Percentiles rank a stretch among this genome's conserved stretches.
These are phyloP conservation scores for Hypoxylon rubiginosum DNA, from an alignment of 2,329 filamentous ascomycete species.

Conservation along the genomic window DNA sequence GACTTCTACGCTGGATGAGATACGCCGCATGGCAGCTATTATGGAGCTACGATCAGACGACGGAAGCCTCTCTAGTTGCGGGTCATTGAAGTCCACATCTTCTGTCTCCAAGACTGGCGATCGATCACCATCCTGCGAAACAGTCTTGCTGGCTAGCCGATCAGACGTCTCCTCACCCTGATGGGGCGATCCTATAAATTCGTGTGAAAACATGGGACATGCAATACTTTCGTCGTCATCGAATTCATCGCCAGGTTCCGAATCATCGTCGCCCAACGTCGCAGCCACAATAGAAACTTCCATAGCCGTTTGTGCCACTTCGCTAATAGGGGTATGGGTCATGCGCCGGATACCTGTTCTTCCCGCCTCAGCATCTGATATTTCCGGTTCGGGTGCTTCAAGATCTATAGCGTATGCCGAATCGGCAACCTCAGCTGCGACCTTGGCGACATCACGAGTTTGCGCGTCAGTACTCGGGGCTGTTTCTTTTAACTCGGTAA, in stretches of 20 bases:
- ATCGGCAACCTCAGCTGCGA: constrained; percentile 54
- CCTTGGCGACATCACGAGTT: constrained; percentile 48
- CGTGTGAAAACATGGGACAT: constrained; percentile 48
- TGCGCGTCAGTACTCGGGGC: constrained; percentile 42
- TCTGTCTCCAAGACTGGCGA: constrained; percentile 26
- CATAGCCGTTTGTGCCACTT: constrained; percentile 59
- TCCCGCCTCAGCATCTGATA: constrained; percentile 52
- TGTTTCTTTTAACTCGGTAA: constrained; percentile 34
- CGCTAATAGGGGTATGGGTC: constrained; percentile 56
- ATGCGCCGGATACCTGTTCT: constrained; percentile 52
- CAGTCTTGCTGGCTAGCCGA: constrained; percentile 13
- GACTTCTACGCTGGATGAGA: constrained; percentile 48
- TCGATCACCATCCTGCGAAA: constrained; percentile 12
- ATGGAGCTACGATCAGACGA: constrained; percentile 50
- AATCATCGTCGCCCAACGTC: constrained; percentile 51
- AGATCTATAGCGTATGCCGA: constrained; percentile 52
- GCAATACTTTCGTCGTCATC: constrained; percentile 20
- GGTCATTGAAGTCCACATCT: constrained; percentile 47
- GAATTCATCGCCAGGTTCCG: constrained; percentile 22
- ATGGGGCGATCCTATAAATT: constrained; percentile 41
- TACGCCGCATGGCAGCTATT: constrained; percentile 49
- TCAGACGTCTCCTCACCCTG: constrained; percentile 22
- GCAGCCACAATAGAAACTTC: constrained; percentile 61
- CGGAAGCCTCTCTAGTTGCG: constrained; percentile 50
- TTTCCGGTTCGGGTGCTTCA: constrained; percentile 50